Base-by-base conservation (phyloP, 257 asterid species). In the Thymus quinquecostatus region DNA sequence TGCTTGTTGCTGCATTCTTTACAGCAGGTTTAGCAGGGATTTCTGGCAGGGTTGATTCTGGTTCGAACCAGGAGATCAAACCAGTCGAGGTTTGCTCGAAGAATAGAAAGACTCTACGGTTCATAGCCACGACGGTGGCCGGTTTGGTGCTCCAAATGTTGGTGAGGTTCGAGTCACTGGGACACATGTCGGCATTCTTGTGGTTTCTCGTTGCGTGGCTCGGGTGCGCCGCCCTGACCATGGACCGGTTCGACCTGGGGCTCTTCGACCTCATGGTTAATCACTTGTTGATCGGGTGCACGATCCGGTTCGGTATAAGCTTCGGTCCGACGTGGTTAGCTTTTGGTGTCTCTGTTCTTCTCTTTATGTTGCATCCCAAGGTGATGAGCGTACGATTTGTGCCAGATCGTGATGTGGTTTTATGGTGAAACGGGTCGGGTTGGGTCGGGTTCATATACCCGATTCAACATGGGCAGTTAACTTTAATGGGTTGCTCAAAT, bases 161-260 rank as follows among this genome's bases (percentile, higher is more conserved):
- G 50, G 27, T 67, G 63, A 36, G 53, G 14, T 34, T 67, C 13
- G 48, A 40, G 2, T 51, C 40, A 1, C 10, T 2, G 50, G 11
- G 53, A 2, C 62, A 67, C 27, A 40, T 36, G 13, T 3, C 40
- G 64, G 64, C 54, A 0, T 68, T 54, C 53, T 38, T 54, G 64
- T 68, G 54, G 41, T 68, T 68, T 2, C 54, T 8, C 7, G 64
- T 53, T 21, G 64, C 64, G 1, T 38, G 64, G 73, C 62, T 68
- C 14, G 72, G 72, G 3, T 67, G 72, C 54, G 1, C 74, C 10
- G 86, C 86, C 3, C 44, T 73, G 59, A 75, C 57, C 12, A 71
- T 69, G 40, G 72, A 70, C 40, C 30, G 32, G 1, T 38, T 41
- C 8, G 84, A 82, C 11, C 8, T 65, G 14, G 75, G 80, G 30